These are phyloP conservation scores for Lactuca saligna DNA, from an alignment of 129 eudicot genomes.

Conservation along the genomic window DNA sequence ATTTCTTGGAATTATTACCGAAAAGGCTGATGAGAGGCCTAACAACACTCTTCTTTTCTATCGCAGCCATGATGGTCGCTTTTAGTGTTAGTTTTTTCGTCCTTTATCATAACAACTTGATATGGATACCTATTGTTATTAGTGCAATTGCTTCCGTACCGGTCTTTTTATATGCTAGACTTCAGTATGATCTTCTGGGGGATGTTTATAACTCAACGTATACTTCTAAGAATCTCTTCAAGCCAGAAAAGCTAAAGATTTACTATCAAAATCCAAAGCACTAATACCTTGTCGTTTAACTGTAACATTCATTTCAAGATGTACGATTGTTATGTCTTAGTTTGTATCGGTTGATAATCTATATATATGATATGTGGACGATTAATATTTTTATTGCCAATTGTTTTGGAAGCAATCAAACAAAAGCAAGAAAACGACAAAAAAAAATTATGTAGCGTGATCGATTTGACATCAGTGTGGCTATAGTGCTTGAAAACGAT, in stretches of 20 bases:
- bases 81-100: neutral
- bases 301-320: too few relatives aligned
- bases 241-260: slow-evolving; percentile 1
- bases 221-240: neutral
- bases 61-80: neutral
- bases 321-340: too few relatives aligned
- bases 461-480: too few relatives aligned
- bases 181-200: neutral
- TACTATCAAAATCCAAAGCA: neutral
- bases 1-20: neutral
- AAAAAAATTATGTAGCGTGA: too few relatives aligned
- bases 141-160: neutral
- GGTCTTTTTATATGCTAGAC: neutral
- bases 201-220: neutral
- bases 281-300: neutral
- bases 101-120: neutral
- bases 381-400: neutral
- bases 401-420: too few relatives aligned
- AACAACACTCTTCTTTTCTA: neutral
- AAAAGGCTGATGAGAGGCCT: neutral
- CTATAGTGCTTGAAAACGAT: too few relatives aligned
- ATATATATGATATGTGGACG: neutral
- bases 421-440: too few relatives aligned
- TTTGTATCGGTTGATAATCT: too few relatives aligned
- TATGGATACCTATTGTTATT: neutral